Base-by-base conservation (phyloP, 495 filamentous ascomycete genomes). In the Clohesyomyces aquaticus region DNA sequence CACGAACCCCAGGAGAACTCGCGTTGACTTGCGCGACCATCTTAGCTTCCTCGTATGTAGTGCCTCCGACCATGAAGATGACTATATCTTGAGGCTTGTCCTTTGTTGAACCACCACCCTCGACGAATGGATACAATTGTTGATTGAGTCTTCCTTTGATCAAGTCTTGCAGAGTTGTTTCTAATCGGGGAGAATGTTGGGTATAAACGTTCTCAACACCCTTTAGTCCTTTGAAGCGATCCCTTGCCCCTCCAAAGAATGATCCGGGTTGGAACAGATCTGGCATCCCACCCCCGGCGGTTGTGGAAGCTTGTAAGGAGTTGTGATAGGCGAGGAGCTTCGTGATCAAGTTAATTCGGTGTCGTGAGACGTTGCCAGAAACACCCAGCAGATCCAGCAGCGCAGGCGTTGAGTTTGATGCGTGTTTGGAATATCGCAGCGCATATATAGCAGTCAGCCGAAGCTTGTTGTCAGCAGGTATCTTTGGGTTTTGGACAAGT, bases 181-280 rank as follows among this genome's bases (percentile, higher is more conserved):
- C 92, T 47, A 98, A 74, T 46, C 90, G 81, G 0, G 94, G 93
- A 1, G 92, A 94, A 75, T 98, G 94, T 74, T 98, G 95, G 0
- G 94, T 98, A 74, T 98, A 98, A 21, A 98, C 94, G 68, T 98
- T 98, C 73, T 98, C 94, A 3, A 98, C 93, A 14, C 94, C 94
- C 71, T 96, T 96, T 18, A 98, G 81, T 1, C 93, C 95, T 73
- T 96, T 96, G 76, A 98, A 93, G 1, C 92, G 87, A 68, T 89
- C 89, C 28, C 92, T 83, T 2, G 94, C 92, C 16, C 90, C 89
- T 28, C 90, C 90, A 77, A 98, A 96, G 57, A 98, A 90, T 4
- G 90, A 93, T 1, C 89, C 87, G 0, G 90, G 89, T 71, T 97
- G 92, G 71, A 98, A 98, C 8, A 96, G 82, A 63, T 96, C 93